Evolutionary conservation across 345 rosid genomes (phyloP).

Genomic region (Ricinus communis): DNA sequence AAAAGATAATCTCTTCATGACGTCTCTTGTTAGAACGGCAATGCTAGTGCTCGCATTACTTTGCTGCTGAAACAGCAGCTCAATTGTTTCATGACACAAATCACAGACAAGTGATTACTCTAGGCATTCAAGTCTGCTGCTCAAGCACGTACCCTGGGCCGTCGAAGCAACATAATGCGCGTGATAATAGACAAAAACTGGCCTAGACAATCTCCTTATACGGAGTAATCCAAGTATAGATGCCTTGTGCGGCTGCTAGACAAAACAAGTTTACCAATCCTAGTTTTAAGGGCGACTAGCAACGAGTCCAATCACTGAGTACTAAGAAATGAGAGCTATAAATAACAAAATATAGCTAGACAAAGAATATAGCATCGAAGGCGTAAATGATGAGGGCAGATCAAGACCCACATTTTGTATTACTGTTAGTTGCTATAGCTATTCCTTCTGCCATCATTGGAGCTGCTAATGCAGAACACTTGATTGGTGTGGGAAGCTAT

Average conservation of each 20-base stretch:
- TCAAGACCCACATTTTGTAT: background rate
- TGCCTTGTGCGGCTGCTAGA: slow-evolving; percentile 16
- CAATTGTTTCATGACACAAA: too few species aligned
- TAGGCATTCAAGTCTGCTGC: too few species aligned
- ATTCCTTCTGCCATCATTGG: slow-evolving; percentile 2
- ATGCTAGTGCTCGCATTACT: too few species aligned
- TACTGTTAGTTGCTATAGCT: background rate
- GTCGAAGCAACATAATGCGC: slow-evolving; percentile 12
- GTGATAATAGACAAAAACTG: slow-evolving; percentile 23
- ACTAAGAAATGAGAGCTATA: slow-evolving; percentile 22
- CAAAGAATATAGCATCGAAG: background rate
- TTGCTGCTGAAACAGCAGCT: too few species aligned
- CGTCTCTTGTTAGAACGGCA: too few species aligned
- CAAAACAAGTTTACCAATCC: slow-evolving; percentile 5
- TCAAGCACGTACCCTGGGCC: background rate
- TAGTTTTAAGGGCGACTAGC: background rate
- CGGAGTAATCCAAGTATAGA: slow-evolving; percentile 26
- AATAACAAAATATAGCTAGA: background rate
- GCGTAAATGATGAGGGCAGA: slow-evolving; percentile 1
- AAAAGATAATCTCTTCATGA: too few species aligned
- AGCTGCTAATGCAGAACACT: slow-evolving; percentile 31
- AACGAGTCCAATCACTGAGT: slow-evolving; percentile 10
- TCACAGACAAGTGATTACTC: too few species aligned
- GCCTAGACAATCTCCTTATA: slow-evolving; percentile 10
- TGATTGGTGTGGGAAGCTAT: slow-evolving; percentile 56